phyloP scores from a whole-genome alignment of 2,329 filamentous ascomycete genomes.

The Pochonia chlamydosporia region DNA sequence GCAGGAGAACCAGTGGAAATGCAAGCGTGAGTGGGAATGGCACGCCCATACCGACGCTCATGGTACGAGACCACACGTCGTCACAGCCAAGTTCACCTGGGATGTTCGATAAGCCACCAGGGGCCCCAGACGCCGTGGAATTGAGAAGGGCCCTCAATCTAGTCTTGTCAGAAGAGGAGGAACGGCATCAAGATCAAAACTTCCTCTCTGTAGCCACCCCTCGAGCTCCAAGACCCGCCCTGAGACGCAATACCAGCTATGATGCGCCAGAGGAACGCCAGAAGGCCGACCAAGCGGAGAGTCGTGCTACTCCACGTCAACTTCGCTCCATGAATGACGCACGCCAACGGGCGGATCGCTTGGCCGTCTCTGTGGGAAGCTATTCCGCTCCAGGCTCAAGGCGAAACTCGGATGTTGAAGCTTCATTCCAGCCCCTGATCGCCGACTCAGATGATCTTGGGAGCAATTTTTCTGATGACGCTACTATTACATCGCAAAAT shows the following conservation, averaged over 20 bases:
- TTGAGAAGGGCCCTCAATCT: slow-evolving; percentile 32
- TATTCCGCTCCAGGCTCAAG: slow-evolving; percentile 31
- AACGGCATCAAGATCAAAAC: slow-evolving; percentile 11
- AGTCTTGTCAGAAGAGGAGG: slow-evolving; percentile 28
- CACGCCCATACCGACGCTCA: not conserved
- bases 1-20: not conserved
- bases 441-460: slow-evolving; percentile 23
- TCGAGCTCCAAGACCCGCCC: slow-evolving; percentile 27
- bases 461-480: slow-evolving; percentile 12
- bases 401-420: slow-evolving; percentile 27
- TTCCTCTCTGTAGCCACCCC: slow-evolving; percentile 7
- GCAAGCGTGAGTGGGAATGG: not conserved
- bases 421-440: slow-evolving; percentile 27
- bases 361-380: slow-evolving; percentile 33
- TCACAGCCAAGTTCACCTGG: slow-evolving; percentile 10
- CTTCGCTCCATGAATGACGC: slow-evolving; percentile 34
- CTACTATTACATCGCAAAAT: slow-evolving; percentile 7
- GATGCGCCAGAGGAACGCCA: slow-evolving; percentile 33
- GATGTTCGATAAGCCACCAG: slow-evolving; percentile 20
- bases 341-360: slow-evolving; percentile 29
- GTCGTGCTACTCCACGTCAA: slow-evolving; percentile 29
- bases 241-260: slow-evolving; percentile 38
- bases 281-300: slow-evolving; percentile 33
- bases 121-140: slow-evolving; percentile 32
- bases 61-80: not conserved